Conservation (phyloP, 179 eudicot species). For the Dionaea muscipula region DNA sequence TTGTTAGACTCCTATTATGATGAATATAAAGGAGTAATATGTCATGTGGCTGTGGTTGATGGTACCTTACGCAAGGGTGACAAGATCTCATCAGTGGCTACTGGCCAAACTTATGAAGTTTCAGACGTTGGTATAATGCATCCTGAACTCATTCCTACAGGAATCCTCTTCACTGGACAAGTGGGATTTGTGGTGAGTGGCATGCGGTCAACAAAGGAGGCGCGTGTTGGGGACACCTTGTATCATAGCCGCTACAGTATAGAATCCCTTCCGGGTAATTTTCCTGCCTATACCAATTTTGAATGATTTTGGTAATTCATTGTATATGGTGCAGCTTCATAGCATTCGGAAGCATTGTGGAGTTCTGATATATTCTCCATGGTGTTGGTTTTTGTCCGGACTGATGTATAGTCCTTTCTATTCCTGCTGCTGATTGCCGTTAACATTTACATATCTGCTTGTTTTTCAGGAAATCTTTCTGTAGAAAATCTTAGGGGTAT, state of each 20-base stretch:
- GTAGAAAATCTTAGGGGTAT: too few species aligned
- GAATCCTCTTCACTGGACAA: conserved; percentile 80
- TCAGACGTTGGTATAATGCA: conserved; percentile 91
- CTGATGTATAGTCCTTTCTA: too few species aligned
- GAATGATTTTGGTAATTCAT: background rate
- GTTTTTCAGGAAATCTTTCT: too few species aligned
- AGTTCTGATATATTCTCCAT: too few species aligned
- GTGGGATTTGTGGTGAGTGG: conserved; percentile 92
- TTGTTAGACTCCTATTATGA: conserved; percentile 90
- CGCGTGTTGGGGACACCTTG: conserved; percentile 88
- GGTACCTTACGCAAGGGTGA: conserved; percentile 77
- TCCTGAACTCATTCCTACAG: conserved; percentile 82
- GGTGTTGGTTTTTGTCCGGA: too few species aligned
- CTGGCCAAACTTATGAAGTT: conserved; percentile 73
- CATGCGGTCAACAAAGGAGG: conserved; percentile 94
- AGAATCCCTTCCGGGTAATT: conserved; percentile 80
- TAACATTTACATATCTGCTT: too few species aligned
- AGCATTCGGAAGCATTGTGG: too few species aligned
- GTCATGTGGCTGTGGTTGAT: conserved; percentile 92
- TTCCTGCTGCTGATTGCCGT: too few species aligned
- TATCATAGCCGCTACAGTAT: conserved; percentile 42
- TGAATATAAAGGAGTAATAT: conserved; percentile 91
- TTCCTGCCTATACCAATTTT: background rate
- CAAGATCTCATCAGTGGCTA: conserved; percentile 68
- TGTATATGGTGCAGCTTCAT: too few species aligned